These are phyloP conservation scores for Solanum aculeatissimum DNA, from an alignment of 305 asterid species.

Conservation along the genomic window DNA sequence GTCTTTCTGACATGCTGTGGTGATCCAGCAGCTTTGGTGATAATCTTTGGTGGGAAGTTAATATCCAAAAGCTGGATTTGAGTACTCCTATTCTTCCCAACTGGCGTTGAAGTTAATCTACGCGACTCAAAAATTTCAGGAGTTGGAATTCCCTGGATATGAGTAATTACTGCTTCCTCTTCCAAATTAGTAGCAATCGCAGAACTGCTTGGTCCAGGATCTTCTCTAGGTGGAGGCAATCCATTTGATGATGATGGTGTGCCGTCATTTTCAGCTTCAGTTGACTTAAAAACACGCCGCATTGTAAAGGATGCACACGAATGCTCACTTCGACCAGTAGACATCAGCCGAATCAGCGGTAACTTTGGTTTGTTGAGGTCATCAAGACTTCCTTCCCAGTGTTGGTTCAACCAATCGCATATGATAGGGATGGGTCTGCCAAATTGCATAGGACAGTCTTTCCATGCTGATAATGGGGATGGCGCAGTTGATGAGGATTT, in stretches of 20 bases:
- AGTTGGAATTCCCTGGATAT: conserved; percentile 55
- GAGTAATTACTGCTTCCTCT: conserved; percentile 22
- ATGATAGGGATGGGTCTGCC: conserved; percentile 90
- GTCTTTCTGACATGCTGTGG: conserved; percentile 25
- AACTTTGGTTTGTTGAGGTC: conserved; percentile 89
- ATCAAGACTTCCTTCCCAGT: conserved; percentile 95
- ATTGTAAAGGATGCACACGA: conserved; percentile 90
- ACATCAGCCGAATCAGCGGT: conserved; percentile 75
- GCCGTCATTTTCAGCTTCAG: conserved; percentile 49
- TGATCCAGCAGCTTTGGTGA: conserved; percentile 24
- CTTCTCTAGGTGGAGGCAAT: conserved; percentile 29
- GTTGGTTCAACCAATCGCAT: conserved; percentile 92
- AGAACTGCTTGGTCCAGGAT: conserved; percentile 30
- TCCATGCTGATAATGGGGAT: conserved; percentile 76
- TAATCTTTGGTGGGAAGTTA: conserved; percentile 68
- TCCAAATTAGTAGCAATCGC: conserved; percentile 18
- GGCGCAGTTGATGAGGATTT: conserved; percentile 68
- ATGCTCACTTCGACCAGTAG: conserved; percentile 80
- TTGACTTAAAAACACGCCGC: conserved; percentile 74
- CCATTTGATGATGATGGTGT: conserved; percentile 41
- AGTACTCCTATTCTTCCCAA: conserved; percentile 30
- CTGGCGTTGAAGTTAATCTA: conserved; percentile 38
- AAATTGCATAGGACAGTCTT: conserved; percentile 60
- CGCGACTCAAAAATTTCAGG: conserved; percentile 74
- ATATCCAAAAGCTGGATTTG: conserved; percentile 74